Percentiles rank a stretch among this genome's conserved stretches.
phyloP scores from a whole-genome alignment of 805 yeast genomes.

The Starmera pachycereana region DNA sequence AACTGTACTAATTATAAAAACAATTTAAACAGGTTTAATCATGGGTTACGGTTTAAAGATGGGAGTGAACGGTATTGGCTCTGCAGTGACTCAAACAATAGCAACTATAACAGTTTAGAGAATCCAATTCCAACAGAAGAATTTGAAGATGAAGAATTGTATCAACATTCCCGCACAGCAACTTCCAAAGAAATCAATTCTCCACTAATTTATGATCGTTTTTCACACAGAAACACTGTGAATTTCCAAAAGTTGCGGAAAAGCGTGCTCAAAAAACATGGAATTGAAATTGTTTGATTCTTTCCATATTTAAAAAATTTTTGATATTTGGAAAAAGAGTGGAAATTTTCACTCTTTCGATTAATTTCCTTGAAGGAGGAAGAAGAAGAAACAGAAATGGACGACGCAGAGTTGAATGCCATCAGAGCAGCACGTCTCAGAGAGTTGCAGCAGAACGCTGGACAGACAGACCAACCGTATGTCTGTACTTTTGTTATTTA shows the following conservation, averaged over 20 bases:
- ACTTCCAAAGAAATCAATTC: no score
- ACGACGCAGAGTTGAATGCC: slow-evolving; percentile 78
- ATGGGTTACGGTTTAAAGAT: slow-evolving; percentile 73
- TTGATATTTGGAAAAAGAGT: background rate
- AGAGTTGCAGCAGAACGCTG: slow-evolving; percentile 59
- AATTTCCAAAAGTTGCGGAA: no score
- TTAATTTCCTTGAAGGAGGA: slow-evolving; percentile 7
- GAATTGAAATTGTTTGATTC: background rate
- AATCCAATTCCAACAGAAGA: background rate
- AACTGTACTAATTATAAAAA: slow-evolving; percentile 61
- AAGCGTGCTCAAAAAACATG: background rate
- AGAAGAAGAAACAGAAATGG: slow-evolving; percentile 37
- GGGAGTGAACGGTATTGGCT: slow-evolving; percentile 81
- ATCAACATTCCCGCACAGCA: no score
- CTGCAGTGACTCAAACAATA: slow-evolving; percentile 3
- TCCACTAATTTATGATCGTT: no score
- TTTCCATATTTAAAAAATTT: no score
- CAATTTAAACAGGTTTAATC: slow-evolving; percentile 58
- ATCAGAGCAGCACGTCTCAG: slow-evolving; percentile 87
- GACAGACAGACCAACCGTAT: slow-evolving; percentile 17
- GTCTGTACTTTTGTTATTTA: background rate
- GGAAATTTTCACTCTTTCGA: slow-evolving; percentile 6
- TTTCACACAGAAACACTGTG: no score
- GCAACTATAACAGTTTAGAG: background rate
- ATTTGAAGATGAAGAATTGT: no score